Base-by-base conservation (phyloP, 495 filamentous ascomycete species). In the Aspergillus cavernicola region DNA sequence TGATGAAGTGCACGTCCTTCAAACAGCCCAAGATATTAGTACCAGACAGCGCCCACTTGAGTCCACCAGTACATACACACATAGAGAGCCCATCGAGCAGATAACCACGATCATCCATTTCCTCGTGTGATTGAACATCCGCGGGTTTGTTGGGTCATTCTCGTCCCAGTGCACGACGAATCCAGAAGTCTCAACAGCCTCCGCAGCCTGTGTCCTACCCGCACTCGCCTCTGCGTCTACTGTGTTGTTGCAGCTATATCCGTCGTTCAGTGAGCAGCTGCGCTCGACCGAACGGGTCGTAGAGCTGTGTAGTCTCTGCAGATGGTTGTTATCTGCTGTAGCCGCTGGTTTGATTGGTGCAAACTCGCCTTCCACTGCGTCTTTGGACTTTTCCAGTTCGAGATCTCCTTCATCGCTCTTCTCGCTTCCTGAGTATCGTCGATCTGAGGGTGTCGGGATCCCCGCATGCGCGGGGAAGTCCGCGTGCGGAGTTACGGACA, bases 31-130 rank as follows among this genome's bases (percentile, higher is more conserved):
- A 56, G 37, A 37, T n/a, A 49, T 58, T 32, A 60, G 43, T 31
- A 28, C 12, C 4, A 50, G 7, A 11, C 13, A 45, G 31, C 23
- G 19, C 22, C 15, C 16, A 29, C 16, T 22, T 3, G 0, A 36
- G 16, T 15, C 9, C 33, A 24, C 6, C 10, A 9, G 28, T 10
- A 85, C 88, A 78, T 77, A 92, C 89, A 96, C 92, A 67, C 88
- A 92, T 43, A 95, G 71, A 11, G 86, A 87, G 1, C 86, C 86
- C 48, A 82, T 61, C 8, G 82, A 83, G 10, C 89, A 77, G 57
- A 96, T 86, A 19, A 77, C 55, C 7, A 88, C 81, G 49, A 93
- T 84, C n/a, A 85, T 24, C 92, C 93, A 97, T 57, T 88, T 89
- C 36, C 80, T 74, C 16, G 69, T 62, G n/a, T 65, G 76, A n/a